phyloP scores from a whole-genome alignment of 345 rosid genomes.

The Eucalyptus coolabah region DNA sequence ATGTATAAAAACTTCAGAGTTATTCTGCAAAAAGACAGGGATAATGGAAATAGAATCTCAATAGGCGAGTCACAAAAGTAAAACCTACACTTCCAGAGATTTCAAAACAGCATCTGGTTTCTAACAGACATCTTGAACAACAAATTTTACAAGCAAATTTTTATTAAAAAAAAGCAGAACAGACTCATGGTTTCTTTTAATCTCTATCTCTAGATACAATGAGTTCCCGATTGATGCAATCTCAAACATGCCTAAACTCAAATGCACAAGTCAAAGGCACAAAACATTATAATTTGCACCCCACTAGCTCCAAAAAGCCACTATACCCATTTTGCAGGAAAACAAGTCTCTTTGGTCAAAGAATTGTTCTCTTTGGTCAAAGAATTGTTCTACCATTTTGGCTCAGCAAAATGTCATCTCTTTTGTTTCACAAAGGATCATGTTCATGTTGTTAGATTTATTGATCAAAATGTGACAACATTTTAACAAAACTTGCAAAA shows the following conservation, averaged over 20 bases:
- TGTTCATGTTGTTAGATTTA: not conserved
- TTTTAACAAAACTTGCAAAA: not conserved
- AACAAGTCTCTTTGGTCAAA: not conserved
- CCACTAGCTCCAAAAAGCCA: not conserved
- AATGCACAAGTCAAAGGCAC: not conserved
- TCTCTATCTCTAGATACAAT: not conserved
- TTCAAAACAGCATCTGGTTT: not conserved
- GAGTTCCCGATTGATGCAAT: not conserved
- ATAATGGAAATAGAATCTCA: not conserved
- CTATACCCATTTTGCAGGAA: not conserved
- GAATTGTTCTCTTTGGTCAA: not conserved
- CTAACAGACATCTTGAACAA: not conserved
- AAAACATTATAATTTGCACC: not conserved
- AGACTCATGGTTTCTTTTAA: not conserved
- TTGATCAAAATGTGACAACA: not conserved
- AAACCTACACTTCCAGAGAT: not conserved
- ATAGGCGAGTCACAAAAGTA: not conserved
- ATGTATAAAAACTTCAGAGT: slow-evolving; percentile 74
- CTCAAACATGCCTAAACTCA: not conserved
- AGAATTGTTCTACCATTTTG: not conserved
- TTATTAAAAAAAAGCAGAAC: not conserved
- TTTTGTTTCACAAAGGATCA: not conserved
- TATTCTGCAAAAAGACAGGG: slow-evolving; percentile 21
- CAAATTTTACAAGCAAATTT: not conserved
- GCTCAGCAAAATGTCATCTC: not conserved